Conservation (phyloP, 257 asterid genomes). For the Fraxinus americana region DNA sequence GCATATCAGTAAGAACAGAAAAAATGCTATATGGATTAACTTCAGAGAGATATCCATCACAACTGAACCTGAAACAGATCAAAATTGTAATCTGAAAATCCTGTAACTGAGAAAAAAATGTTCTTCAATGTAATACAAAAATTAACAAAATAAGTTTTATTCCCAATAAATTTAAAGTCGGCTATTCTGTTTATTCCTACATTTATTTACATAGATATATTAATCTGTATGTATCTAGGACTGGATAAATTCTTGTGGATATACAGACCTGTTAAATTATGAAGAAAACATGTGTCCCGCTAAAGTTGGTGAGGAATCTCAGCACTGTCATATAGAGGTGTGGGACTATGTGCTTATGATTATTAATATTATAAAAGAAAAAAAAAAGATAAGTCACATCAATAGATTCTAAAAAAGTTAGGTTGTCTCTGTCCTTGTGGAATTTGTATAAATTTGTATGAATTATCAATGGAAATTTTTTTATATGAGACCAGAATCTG, state of each 20-base stretch:
- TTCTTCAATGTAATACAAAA: background rate
- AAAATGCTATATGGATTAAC: conserved; percentile 48
- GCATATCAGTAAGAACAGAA: conserved; percentile 48
- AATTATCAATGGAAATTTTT: background rate
- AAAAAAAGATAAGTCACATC: conserved; percentile 15
- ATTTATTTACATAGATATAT: background rate
- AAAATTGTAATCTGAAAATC: background rate
- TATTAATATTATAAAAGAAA: conserved; percentile 1
- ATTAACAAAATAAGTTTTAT: background rate
- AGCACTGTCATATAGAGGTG: background rate
- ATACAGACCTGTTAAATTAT: conserved; percentile 10
- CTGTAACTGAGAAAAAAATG: conserved; percentile 6
- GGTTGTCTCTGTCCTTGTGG: conserved; percentile 30
- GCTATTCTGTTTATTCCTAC: background rate
- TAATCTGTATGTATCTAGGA: conserved; percentile 20
- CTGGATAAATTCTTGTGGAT: conserved; percentile 19
- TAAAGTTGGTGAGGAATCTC: conserved; percentile 50
- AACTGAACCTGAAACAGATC: conserved; percentile 18
- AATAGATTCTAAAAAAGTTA: conserved; percentile 32
- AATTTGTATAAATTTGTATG: background rate
- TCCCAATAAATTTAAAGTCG: too few species aligned
- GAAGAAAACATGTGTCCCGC: conserved; percentile 56
- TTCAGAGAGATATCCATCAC: conserved; percentile 49
- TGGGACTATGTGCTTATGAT: conserved; percentile 16
- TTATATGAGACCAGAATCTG: conserved; percentile 35